Base-by-base conservation (phyloP, 2,329 filamentous ascomycete genomes). In the Pseudogymnoascus verrucosus region DNA sequence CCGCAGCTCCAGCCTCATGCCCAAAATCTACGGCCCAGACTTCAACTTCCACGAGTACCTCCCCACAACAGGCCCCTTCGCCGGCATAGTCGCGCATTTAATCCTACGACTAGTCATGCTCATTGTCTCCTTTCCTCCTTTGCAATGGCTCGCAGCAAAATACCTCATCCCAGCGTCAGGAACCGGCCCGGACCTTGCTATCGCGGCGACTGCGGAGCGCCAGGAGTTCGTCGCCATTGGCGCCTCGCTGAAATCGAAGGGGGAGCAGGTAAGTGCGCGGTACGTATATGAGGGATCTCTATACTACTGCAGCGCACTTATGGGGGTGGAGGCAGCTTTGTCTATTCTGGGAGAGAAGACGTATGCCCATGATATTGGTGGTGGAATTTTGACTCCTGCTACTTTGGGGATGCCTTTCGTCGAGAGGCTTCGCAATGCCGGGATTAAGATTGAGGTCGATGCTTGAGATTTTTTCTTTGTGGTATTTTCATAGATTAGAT, bases 321-420 rank as follows among this genome's bases (percentile, higher is more conserved):
- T 64, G 63, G 61, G 63, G 1, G 44, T 64, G 40, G 63, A 64
- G 14, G 63, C 63, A 19, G 63, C 63, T 57, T 28, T 36, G 26
- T 21, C 62, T 2, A 12, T 64, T 42, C 23, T 64, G 19, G 72
- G 76, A n/a, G 76, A 78, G 64, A 72, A 77, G 39, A 72, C 75
- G 47, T 70, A 78, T 19, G 76, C 71, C 64, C 74, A 74, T 62
- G 72, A 74, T 26, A 74, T 78, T 19, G 73, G 77, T 1, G 75
- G 77, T 19, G 80, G 80, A 4, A 74, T 82, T 47, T 72, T 82
- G 16, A 83, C 80, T 1, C 74, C 80, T 19, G 77, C 78, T 19
- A 77, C 73, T 34, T 63, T 83, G 65, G 80, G 79, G 5, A 76
- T 63, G 40, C 47, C 47, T 57, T 57, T 57, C n/a, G 16, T 57